Base-by-base conservation (phyloP, 176 grass and related monocot species). In the Ensete glaucum region DNA sequence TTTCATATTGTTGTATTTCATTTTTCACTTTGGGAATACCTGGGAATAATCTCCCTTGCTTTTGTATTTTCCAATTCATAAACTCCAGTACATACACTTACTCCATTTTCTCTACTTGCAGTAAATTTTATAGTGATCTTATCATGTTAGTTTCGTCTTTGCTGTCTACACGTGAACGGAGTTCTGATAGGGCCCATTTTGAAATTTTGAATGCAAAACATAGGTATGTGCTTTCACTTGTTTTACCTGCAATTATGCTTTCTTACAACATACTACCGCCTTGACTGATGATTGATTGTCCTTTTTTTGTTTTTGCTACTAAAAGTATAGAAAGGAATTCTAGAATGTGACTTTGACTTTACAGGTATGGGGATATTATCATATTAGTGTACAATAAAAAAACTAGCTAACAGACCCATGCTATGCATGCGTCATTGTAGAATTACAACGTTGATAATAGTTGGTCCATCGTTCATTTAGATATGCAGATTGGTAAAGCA, bases 111-210 rank as follows among this genome's bases (percentile, higher is more conserved):
- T 70, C 15, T 52, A 1, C 49, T 68, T 84, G 56, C 90, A 98
- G 95, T 76, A 82, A 89, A 85, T 98, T 98, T 85, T 98, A 91
- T 62, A 91, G 84, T 48, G 86, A 98, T 72, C 65, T 93, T 50
- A 73, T 87, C 34, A 98, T 98, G 95, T 67, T 98, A 75, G 64
- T 93, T 53, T 87, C 95, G 1, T 98, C 95, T 54, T 87, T 86
- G 24, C 85, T 98, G 84, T 98, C 95, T 74, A 84, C 83, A 64
- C 90, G 82, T 73, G 95, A 98, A 77, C 87, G 86, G 73, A 81
- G 81, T 82, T 82, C 86, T 77, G 95, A 98, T 52, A 91, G 86
- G 79, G 95, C 84, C 71, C 86, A 87, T 87, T 98, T 98, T 85
- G 95, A 93, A 87, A 85, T 98, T 83, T 82, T 98, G 76, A 82